These are phyloP conservation scores for Aspergillus homomorphus DNA, from an alignment of 495 filamentous ascomycete species.

Conservation along the genomic window DNA sequence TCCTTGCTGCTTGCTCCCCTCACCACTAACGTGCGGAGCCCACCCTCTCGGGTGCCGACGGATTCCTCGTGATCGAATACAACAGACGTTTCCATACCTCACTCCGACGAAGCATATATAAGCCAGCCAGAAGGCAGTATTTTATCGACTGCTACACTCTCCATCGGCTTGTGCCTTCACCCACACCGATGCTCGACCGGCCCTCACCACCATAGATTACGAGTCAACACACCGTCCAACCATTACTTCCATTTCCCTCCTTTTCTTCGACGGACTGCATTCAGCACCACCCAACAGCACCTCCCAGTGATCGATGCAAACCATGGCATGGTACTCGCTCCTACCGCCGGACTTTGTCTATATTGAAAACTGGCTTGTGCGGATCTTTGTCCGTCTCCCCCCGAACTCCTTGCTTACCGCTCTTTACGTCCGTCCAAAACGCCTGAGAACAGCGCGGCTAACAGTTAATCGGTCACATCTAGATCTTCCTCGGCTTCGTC, in stretches of 20 bases:
- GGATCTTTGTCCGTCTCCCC: conserved; percentile 56
- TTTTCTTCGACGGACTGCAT: background rate
- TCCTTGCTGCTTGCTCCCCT: background rate
- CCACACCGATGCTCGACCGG: conserved; percentile 1
- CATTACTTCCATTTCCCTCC: background rate
- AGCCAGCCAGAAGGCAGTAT: background rate
- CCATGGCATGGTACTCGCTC: conserved; percentile 67
- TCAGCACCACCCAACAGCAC: background rate
- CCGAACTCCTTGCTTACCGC: background rate
- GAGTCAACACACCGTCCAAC: background rate
- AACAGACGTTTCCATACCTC: background rate
- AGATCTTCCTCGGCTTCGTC: conserved; percentile 60
- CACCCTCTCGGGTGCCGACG: background rate
- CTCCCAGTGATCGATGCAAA: background rate
- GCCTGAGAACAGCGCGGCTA: background rate
- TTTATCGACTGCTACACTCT: no score
- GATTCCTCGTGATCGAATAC: background rate
- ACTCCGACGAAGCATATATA: background rate
- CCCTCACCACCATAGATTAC: background rate
- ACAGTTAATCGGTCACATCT: conserved; percentile 3
- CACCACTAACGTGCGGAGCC: background rate
- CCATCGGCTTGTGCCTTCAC: background rate
- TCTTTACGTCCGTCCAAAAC: background rate
- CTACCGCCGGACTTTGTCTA: conserved; percentile 53
- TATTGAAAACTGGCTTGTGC: conserved; percentile 61